A percentile compares a stretch with the other conserved stretches of the same genome.
phyloP scores from a whole-genome alignment of 164 flowering plant species.

The Chimonanthus praecox region DNA sequence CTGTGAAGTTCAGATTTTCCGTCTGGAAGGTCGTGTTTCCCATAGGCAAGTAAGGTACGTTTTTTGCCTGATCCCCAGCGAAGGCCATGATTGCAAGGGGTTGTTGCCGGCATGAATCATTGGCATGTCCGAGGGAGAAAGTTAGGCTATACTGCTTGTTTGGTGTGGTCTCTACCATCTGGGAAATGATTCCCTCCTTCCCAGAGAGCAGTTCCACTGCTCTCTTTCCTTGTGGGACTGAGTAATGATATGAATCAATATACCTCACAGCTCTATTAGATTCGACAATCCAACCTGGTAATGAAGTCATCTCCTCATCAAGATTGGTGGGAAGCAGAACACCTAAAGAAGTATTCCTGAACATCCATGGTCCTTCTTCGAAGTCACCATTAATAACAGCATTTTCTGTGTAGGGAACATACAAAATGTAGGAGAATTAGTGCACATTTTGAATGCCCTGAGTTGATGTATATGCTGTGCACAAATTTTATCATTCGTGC shows the following conservation, averaged over 20 bases:
- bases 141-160: constrained; percentile 50
- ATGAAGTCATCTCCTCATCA: constrained; percentile 69
- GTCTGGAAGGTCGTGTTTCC: constrained; percentile 55
- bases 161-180: constrained; percentile 78
- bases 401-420: constrained; percentile 45
- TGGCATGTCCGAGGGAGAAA: constrained; percentile 73
- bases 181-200: constrained; percentile 94
- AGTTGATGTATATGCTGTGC: too few relatives aligned
- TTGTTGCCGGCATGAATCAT: constrained; percentile 61
- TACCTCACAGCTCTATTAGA: constrained; percentile 88
- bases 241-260: constrained; percentile 71
- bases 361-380: constrained; percentile 97
- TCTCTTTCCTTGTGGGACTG: constrained; percentile 76
- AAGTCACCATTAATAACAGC: constrained; percentile 79
- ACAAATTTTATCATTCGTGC: too few relatives aligned
- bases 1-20: constrained; percentile 66
- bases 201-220: constrained; percentile 88
- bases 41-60: constrained; percentile 57
- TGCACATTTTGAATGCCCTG: too few relatives aligned
- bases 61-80: constrained; percentile 89
- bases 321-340: constrained; percentile 93
- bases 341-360: constrained; percentile 66
- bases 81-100: constrained; percentile 90
- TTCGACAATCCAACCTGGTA: constrained; percentile 93
- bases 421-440: neutral